phyloP scores from a whole-genome alignment of 805 yeast species.

The Saturnispora besseyi region DNA sequence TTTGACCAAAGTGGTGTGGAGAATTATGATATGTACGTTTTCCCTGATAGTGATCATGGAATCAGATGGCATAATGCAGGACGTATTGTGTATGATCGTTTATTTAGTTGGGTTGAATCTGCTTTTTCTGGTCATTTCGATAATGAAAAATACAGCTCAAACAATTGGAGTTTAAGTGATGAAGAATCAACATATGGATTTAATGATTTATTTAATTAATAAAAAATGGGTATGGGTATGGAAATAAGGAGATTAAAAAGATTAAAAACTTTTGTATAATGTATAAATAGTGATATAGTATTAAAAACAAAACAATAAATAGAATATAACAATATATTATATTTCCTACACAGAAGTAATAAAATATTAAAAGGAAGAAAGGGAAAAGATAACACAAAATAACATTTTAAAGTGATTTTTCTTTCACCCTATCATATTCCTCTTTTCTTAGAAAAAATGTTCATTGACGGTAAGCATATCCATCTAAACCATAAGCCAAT shows the following conservation, averaged over 20 bases:
- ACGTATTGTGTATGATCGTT: conserved; percentile 57
- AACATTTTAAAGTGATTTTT: neutral
- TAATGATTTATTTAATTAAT: conserved; percentile 19
- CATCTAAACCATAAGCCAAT: conserved; percentile 59
- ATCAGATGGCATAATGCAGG: conserved; percentile 68
- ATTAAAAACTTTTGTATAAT: neutral
- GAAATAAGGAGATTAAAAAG: neutral
- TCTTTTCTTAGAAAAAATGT: neutral
- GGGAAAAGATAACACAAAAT: neutral
- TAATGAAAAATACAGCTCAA: conserved; percentile 1
- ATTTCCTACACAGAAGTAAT: neutral
- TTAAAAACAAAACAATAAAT: neutral
- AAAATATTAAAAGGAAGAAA: neutral
- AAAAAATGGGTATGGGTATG: neutral
- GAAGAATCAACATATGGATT: neutral
- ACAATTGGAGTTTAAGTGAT: neutral
- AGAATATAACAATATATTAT: neutral
- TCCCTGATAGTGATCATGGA: conserved; percentile 75
- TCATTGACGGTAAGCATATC: conserved; percentile 25
- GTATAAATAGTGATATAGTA: neutral
- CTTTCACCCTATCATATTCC: neutral
- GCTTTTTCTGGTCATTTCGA: conserved; percentile 49
- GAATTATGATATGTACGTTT: conserved; percentile 70
- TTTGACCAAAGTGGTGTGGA: conserved; percentile 67
- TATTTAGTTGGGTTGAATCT: conserved; percentile 52